Base-by-base conservation (phyloP, 1,139 yeast species). In the Diutina catenulata region DNA sequence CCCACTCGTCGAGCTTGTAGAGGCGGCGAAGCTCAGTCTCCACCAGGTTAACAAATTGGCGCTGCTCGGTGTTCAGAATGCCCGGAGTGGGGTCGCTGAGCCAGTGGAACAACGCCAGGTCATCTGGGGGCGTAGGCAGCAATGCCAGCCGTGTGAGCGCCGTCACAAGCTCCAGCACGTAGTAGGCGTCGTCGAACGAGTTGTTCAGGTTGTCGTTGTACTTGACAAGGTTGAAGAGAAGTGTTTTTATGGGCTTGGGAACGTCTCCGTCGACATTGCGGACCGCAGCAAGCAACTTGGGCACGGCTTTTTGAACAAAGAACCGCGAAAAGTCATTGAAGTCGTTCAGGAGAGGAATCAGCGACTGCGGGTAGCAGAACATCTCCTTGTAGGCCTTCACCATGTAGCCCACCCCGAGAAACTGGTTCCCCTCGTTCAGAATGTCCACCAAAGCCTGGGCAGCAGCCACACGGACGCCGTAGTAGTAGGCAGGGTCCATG, bases 151-250 rank as follows among this genome's bases (percentile, higher is more conserved):
- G 52, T 0, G 77, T 74, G 6, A 84, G 61, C 2, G 83, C 64
- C 20, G 61, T 56, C 5, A 91, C 67, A 43, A 91, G 57, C 2
- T 65, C 64, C 4, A 78, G 60, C 6, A 87, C 55, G 48, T 84
- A 91, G 48, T 64, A 71, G 36, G 80, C 68, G 53, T 91, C 98
- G 38, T 80, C 76, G 53, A 74, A 91, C 11, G 68, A 67, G 52
- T 93, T 91, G 49, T 72, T 80, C 8, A 86, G 68, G 52, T 91
- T 93, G 49, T 91, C 97, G 51, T 88, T 91, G 57, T 77, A 88
- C 42, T 83, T 73, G 42, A 91, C 64, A 42, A 88, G 59, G 48
- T 80, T 87, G 38, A 87, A 59, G 33, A 93, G 48, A 39, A 91
- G 71, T 31, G 66, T 62, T 48, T 74, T 75, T 7, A 86, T 69